Base-by-base conservation (phyloP, 139 green algal species). In the Cymbomonas tetramitiformis region DNA sequence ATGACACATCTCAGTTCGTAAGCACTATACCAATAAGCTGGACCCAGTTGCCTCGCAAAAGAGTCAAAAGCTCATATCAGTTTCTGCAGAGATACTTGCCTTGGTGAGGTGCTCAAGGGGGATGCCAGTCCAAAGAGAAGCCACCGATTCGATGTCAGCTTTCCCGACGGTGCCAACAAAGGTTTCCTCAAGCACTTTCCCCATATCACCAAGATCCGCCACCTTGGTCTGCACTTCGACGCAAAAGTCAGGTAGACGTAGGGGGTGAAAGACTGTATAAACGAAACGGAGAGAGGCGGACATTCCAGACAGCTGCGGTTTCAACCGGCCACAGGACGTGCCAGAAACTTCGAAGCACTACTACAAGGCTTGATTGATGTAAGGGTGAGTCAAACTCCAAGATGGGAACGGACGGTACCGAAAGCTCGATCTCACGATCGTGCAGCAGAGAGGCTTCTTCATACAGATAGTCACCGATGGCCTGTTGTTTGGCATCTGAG, bases 91-190 rank as follows among this genome's bases (percentile, higher is more conserved):
- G n/a, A n/a, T n/a, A n/a, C n/a, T n/a, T n/a, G n/a, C n/a, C n/a
- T n/a, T n/a, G n/a, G 38, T 59, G 33, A 46, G 30, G 32, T 25
- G 32, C 40, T 90, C 73, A 15, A 94, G 67, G 24, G 86, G 86
- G 56, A 94, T 84, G 61, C 75, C 68, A 3, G 85, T 93, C 88
- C 88, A 96, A 4, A 69, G 43, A 0, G 74, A 51, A 38, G 94
- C 82, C 6, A 97, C 80, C n/a, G 69, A 70, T 62, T 93, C 90
- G 32, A 98, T 84, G 51, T 97, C 84, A 3, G 51, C 63, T 4
- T 61, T 46, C 25, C 55, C 65, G 28, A 96, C 90, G 4, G 49
- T 46, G 0, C 40, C 29, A n/a, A 24, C 7, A 3, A 4, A 19
- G 48, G 2, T 23, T n/a, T 50, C 6, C 48, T 10, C 29, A 23